Conservation (phyloP, 345 rosid genomes). For the Sonneratia caseolaris region DNA sequence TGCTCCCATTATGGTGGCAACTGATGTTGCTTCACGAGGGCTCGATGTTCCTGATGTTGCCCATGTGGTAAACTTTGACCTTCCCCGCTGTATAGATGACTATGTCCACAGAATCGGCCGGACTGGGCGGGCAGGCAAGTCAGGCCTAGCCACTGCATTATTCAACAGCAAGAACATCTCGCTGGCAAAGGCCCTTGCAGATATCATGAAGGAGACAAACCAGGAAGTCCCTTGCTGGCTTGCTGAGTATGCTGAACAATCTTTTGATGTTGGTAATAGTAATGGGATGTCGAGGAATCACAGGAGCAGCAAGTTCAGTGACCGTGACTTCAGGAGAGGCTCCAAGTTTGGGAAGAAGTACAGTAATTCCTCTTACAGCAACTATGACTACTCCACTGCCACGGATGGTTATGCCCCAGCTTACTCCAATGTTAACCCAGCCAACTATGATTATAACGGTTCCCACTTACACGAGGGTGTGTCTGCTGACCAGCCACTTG, state of each 20-base stretch:
- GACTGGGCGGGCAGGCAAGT: conserved; percentile 48
- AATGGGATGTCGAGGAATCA: conserved; percentile 1
- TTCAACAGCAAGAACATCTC: conserved; percentile 33
- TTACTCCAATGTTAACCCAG: conserved; percentile 4
- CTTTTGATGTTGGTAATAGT: conserved; percentile 9
- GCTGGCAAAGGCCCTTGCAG: conserved; percentile 30
- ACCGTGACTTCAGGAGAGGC: conserved; percentile 33
- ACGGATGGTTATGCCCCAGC: neutral
- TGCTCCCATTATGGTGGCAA: conserved; percentile 48
- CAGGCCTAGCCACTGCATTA: conserved; percentile 42
- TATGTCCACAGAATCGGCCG: conserved; percentile 56
- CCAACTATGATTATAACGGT: conserved; percentile 3
- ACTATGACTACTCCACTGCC: conserved; percentile 5
- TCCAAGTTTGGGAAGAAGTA: conserved; percentile 4
- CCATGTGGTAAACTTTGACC: conserved; percentile 46
- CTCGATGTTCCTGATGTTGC: conserved; percentile 44
- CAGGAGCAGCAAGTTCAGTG: conserved; percentile 28
- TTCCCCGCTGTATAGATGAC: conserved; percentile 34
- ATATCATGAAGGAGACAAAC: conserved; percentile 36
- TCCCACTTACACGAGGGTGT: neutral
- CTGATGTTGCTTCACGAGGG: conserved; percentile 52
- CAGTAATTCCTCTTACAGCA: neutral
- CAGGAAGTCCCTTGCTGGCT: conserved; percentile 46
- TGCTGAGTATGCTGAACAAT: conserved; percentile 18
- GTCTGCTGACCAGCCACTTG: neutral